A percentile compares a stretch with the other conserved stretches of the same genome.
Evolutionary conservation across 306 rosid species (phyloP).

Genomic region (Inga oerstediana): DNA sequence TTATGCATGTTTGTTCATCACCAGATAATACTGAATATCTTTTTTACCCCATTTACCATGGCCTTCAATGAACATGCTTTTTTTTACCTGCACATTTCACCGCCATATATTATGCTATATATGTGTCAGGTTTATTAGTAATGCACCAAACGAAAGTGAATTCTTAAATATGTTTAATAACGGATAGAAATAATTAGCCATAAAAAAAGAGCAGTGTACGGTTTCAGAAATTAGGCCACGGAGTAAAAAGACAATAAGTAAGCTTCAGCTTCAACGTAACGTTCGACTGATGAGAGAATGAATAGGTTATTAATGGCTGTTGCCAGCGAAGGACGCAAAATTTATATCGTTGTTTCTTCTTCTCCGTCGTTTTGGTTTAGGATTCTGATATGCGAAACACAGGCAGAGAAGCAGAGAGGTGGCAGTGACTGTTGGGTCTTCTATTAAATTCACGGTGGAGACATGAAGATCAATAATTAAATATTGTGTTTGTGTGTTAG

Average conservation of each 20-base stretch:
- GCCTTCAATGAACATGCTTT: not conserved
- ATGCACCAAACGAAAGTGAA: not conserved
- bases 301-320: not conserved
- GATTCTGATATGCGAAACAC: not conserved
- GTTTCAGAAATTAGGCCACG: not conserved
- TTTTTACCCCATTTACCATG: not conserved
- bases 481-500: no score
- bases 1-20: not conserved
- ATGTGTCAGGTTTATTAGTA: not conserved
- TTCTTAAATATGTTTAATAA: not conserved
- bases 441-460: not conserved
- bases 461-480: not conserved
- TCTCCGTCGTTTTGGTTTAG: not conserved
- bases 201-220: not conserved
- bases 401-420: not conserved
- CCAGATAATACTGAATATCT: not conserved
- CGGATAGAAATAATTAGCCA: not conserved
- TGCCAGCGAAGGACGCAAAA: not conserved
- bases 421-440: not conserved
- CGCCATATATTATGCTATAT: not conserved
- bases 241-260: not conserved
- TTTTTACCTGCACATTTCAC: not conserved
- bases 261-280: not conserved
- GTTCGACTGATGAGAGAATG: not conserved
- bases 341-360: not conserved